phyloP scores from a whole-genome alignment of 2,329 filamentous ascomycete species.

The Exutisphaerella laricina region DNA sequence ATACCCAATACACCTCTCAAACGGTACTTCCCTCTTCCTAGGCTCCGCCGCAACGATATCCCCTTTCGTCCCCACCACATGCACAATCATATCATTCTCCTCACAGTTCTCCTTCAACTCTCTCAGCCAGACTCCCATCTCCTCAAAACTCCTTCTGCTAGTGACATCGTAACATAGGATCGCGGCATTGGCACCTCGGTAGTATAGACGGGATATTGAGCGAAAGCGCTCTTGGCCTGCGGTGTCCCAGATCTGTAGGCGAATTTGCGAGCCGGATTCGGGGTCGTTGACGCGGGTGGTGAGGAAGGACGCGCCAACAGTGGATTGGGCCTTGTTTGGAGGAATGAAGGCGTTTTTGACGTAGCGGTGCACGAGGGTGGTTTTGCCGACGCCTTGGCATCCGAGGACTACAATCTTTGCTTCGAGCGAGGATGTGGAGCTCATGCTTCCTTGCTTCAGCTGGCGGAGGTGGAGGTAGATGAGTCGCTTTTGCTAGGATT shows the following conservation, averaged over 20 bases:
- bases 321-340: conserved; percentile 41
- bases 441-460: conserved; percentile 3
- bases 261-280: conserved; percentile 77
- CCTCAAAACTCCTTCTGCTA: conserved; percentile 73
- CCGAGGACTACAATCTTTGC: conserved; percentile 78
- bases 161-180: conserved; percentile 95
- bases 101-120: conserved; percentile 35
- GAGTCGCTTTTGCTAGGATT: not conserved
- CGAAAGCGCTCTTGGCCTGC: conserved; percentile 94
- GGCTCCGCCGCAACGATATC: conserved; percentile 87
- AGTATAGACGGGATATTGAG: conserved; percentile 91
- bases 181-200: conserved; percentile 88
- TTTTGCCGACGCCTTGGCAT: conserved; percentile 74
- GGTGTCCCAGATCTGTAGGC: conserved; percentile 96
- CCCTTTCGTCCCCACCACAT: conserved; percentile 91
- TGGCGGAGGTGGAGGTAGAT: not conserved
- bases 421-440: conserved; percentile 54
- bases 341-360: conserved; percentile 67
- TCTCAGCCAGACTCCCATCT: conserved; percentile 83
- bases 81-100: conserved; percentile 67
- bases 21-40: conserved; percentile 72
- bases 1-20: conserved; percentile 93
- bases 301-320: conserved; percentile 51
- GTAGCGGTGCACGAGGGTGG: conserved; percentile 69
- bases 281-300: conserved; percentile 66